Conservation (phyloP, 106 monocot genomes). For the Narthecium ossifragum region DNA sequence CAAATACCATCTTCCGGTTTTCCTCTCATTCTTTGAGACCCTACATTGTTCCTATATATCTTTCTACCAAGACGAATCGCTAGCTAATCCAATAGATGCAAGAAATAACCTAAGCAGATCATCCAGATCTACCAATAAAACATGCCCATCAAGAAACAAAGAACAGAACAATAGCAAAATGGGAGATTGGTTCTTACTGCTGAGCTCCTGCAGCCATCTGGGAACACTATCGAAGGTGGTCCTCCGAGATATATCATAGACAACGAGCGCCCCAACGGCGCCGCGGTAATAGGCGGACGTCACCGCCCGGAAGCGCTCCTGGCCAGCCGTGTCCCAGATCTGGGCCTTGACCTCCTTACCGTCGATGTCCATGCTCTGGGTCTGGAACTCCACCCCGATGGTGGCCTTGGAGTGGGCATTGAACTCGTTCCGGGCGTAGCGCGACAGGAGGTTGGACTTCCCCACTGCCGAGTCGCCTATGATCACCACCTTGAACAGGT, state of each 20-base stretch:
- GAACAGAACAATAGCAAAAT: background rate
- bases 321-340: conserved; percentile 89
- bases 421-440: conserved; percentile 55
- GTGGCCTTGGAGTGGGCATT: conserved; percentile 57
- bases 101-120: too few relatives aligned
- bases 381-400: conserved; percentile 74
- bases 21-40: too few relatives aligned
- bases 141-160: too few relatives aligned
- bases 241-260: conserved; percentile 67
- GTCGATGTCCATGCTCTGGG: conserved; percentile 34
- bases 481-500: conserved; percentile 45
- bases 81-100: too few relatives aligned
- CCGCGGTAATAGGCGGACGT: conserved; percentile 49
- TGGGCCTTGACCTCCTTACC: conserved; percentile 65
- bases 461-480: conserved; percentile 47
- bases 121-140: too few relatives aligned
- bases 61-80: too few relatives aligned
- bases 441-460: conserved; percentile 34
- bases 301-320: conserved; percentile 48
- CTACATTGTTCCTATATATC: too few relatives aligned
- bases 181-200: conserved; percentile 5
- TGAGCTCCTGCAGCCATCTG: conserved; percentile 42
- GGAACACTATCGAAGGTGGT: conserved; percentile 55
- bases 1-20: too few relatives aligned
- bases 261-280: conserved; percentile 64